Evolutionary conservation across 2,329 filamentous ascomycete species (phyloP).

Genomic region (Peltaster fructicola): DNA sequence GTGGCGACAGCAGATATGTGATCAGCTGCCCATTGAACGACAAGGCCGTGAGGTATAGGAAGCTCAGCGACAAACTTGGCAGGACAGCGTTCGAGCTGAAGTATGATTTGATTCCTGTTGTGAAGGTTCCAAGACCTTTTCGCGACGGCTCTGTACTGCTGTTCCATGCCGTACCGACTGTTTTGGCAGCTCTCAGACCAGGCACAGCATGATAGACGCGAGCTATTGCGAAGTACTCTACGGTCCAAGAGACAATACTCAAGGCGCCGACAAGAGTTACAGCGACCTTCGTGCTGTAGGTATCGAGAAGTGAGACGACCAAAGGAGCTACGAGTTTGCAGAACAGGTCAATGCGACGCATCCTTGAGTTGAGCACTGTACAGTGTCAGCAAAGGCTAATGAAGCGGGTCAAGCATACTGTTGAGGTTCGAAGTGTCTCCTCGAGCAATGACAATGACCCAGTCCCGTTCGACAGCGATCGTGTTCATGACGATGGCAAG

Average conservation of each 20-base stretch:
- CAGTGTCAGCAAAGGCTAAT: conserved; percentile 6
- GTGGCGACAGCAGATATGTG: conserved; percentile 40
- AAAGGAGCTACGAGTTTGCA: conserved; percentile 41
- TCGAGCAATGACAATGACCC: conserved; percentile 34
- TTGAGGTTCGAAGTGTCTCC: conserved; percentile 15
- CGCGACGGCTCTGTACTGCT: too few species aligned
- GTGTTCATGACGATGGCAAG: conserved; percentile 45
- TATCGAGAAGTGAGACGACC: conserved; percentile 31
- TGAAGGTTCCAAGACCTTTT: too few species aligned
- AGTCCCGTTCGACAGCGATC: conserved; percentile 50
- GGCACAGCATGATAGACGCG: conserved; percentile 21
- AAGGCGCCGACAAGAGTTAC: conserved; percentile 33
- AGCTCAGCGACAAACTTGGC: conserved; percentile 39
- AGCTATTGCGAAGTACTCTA: conserved; percentile 38
- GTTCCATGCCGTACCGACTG: too few species aligned
- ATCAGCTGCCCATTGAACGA: conserved; percentile 45
- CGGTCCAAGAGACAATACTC: conserved; percentile 29
- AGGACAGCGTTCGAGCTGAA: conserved; percentile 38
- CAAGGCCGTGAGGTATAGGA: conserved; percentile 46
- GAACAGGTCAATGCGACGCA: conserved; percentile 41
- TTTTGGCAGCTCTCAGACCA: conserved; percentile 9
- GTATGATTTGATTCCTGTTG: conserved; percentile 32
- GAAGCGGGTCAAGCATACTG: neutral
- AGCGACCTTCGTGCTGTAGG: conserved; percentile 30
- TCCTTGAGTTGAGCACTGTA: conserved; percentile 36